Evolutionary conservation across 768 basidiomycete genomes (phyloP), one percentile per base, ranked within the genome.

Genomic region (Baorangia bicolor): DNA sequence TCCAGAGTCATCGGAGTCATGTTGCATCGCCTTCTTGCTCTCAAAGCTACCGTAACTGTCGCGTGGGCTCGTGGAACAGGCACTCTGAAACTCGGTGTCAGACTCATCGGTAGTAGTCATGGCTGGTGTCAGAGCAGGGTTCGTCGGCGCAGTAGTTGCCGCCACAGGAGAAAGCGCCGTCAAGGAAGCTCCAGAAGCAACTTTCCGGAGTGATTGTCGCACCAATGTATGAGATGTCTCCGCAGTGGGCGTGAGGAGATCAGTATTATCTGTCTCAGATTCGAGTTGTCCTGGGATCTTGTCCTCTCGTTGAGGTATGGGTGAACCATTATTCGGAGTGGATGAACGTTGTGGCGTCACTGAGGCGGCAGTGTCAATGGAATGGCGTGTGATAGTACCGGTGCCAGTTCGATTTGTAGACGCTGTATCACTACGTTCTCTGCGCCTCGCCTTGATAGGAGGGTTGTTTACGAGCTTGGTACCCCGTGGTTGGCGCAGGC

Each of bases 41-140:
- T 73, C 70, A 49, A 71, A 77, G 64, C 81, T 82, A 39, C 78
- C 81, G 59, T 83, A 85, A 65, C 87, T 89, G 42, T 75, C 81
- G 2, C 87, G 81, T 13, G 89, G 88, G 64, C 88, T 90, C 4
- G 82, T 73, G 5, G 89, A 91, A 70, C 88, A 91, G 33, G 91
- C 91, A 59, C 90, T 92, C 73, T 92, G 90, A 69, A 92, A 93
- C 64, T 93, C 91, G 27, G 87, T 87, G 63, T 91, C 89, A 21
- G 88, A 90, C 61, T 90, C 89, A 55, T 90, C 88, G 9, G 87
- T 83, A 31, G 79, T 74, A 27, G 71, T 68, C 35, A 72, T 64
- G 23, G 67, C 59, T 2, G 69, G 64, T 0, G 75, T 69, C 55
- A 74, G 61, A 27, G 71, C 68, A 38, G 74, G 75, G 11, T 73